Evolutionary conservation across 805 yeast species (phyloP).

Genomic region (Komagataella phaffii): DNA sequence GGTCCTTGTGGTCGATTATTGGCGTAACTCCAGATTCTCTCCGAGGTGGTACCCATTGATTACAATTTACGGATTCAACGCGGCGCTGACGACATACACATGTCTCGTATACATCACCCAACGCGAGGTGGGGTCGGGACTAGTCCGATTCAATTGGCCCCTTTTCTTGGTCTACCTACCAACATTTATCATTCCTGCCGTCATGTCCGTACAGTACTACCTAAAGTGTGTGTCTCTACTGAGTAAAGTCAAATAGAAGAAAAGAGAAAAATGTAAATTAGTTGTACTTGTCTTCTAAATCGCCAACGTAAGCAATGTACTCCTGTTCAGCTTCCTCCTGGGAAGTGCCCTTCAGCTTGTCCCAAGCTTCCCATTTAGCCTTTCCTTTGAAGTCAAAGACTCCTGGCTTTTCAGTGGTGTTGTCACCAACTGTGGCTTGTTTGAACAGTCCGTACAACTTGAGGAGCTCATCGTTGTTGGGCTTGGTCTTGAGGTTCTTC

Average conservation of each 20-base stretch:
- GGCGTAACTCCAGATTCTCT: conserved; percentile 8
- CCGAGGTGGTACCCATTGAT: conserved; percentile 16
- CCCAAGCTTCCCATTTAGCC: conserved; percentile 98
- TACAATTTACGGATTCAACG: conserved; percentile 69
- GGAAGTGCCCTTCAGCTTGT: conserved; percentile 68
- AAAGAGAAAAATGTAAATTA: conserved; percentile 3
- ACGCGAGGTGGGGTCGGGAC: conserved; percentile 23
- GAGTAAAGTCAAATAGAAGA: not conserved
- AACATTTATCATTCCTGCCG: conserved; percentile 52
- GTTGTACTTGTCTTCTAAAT: conserved; percentile 41
- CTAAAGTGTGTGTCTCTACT: not conserved
- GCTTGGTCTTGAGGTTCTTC: conserved; percentile 59
- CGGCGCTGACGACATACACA: conserved; percentile 62
- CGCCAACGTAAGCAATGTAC: conserved; percentile 56
- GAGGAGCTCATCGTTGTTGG: conserved; percentile 77
- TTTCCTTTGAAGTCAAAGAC: conserved; percentile 88
- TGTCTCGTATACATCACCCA: conserved; percentile 43
- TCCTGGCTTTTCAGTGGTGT: conserved; percentile 78
- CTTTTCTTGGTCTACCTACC: conserved; percentile 50
- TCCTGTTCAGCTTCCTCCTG: conserved; percentile 86
- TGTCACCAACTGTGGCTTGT: conserved; percentile 96
- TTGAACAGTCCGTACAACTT: conserved; percentile 85
- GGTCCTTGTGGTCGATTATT: conserved; percentile 21
- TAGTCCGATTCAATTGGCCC: conserved; percentile 15
- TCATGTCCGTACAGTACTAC: conserved; percentile 35